Conservation (phyloP, 2,329 filamentous ascomycete genomes). For the Orbilia oligospora region DNA sequence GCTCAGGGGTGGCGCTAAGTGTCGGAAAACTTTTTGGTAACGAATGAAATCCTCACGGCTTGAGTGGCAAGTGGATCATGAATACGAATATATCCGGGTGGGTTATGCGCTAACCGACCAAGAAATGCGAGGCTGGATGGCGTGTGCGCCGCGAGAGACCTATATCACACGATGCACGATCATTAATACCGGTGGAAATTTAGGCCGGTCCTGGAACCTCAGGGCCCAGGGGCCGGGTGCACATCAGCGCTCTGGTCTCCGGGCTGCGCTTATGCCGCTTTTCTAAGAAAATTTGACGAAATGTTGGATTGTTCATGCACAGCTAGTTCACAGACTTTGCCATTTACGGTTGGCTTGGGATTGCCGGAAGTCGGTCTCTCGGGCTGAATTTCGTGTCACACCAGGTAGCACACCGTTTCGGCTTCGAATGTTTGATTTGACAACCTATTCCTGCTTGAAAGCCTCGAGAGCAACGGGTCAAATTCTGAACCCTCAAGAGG, state of each 20-base stretch:
- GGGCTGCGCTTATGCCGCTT: conserved; percentile 26
- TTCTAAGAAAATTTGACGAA: conserved; percentile 8
- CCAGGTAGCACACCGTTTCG: neutral
- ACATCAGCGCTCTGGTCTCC: neutral
- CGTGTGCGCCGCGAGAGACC: conserved; percentile 23
- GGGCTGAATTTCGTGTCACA: conserved; percentile 19
- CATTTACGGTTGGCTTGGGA: conserved; percentile 14
- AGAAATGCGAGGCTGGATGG: conserved; percentile 31
- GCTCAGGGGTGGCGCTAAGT: conserved; percentile 47
- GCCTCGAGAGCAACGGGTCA: conserved; percentile 8
- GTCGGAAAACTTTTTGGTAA: conserved; percentile 61
- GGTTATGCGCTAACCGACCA: conserved; percentile 39
- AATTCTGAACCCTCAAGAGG: neutral
- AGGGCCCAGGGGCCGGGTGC: neutral
- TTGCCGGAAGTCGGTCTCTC: conserved; percentile 9
- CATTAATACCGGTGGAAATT: neutral
- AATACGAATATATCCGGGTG: conserved; percentile 42
- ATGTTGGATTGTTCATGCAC: conserved; percentile 14
- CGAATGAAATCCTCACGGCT: conserved; percentile 42
- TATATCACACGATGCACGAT: conserved; percentile 10
- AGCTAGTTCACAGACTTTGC: conserved; percentile 11
- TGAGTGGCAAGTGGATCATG: conserved; percentile 25
- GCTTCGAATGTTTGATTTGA: neutral
- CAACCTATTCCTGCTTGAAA: neutral
- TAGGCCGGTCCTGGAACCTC: neutral